Conservation (phyloP, 805 yeast species). For the Kazachstania taianensis region DNA sequence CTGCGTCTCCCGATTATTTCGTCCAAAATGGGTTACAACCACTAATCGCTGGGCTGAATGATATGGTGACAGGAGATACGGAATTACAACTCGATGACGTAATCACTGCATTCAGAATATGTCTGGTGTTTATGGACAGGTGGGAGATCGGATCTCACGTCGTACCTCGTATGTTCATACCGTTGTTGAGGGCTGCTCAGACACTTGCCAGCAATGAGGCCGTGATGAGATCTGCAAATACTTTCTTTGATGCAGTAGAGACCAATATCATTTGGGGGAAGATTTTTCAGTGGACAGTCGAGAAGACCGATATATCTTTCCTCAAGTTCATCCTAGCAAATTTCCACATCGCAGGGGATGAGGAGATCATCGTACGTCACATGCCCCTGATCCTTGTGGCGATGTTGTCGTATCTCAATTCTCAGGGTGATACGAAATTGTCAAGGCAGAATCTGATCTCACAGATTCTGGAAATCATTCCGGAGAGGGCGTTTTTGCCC, state of each 20-base stretch:
- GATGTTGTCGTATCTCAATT: slow-evolving; percentile 27
- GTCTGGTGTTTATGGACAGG: slow-evolving; percentile 71
- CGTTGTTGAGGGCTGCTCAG: slow-evolving; percentile 46
- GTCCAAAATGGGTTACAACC: slow-evolving; percentile 41
- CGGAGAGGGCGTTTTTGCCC: slow-evolving; percentile 54
- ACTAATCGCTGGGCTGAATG: slow-evolving; percentile 44
- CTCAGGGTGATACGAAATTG: slow-evolving; percentile 4
- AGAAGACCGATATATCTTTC: slow-evolving; percentile 34
- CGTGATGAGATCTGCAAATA: slow-evolving; percentile 46
- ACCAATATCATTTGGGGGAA: slow-evolving; percentile 68
- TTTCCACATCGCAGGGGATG: slow-evolving; percentile 67
- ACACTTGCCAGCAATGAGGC: slow-evolving; percentile 23
- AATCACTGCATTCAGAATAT: slow-evolving; percentile 47
- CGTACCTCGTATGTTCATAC: slow-evolving; percentile 60
- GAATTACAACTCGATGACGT: slow-evolving; percentile 19
- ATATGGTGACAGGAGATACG: slow-evolving; percentile 33
- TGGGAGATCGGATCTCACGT: slow-evolving; percentile 86
- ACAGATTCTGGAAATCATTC: slow-evolving; percentile 42
- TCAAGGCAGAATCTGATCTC: slow-evolving; percentile 18
- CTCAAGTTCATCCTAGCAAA: slow-evolving; percentile 49
- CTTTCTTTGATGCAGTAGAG: slow-evolving; percentile 82
- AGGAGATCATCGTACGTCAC: slow-evolving; percentile 71
- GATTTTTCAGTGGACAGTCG: slow-evolving; percentile 30
- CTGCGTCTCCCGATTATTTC: slow-evolving; percentile 40
- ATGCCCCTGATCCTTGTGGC: slow-evolving; percentile 59